Evolutionary conservation across 805 yeast species (phyloP).

Genomic region (Nakazawaea populi): DNA sequence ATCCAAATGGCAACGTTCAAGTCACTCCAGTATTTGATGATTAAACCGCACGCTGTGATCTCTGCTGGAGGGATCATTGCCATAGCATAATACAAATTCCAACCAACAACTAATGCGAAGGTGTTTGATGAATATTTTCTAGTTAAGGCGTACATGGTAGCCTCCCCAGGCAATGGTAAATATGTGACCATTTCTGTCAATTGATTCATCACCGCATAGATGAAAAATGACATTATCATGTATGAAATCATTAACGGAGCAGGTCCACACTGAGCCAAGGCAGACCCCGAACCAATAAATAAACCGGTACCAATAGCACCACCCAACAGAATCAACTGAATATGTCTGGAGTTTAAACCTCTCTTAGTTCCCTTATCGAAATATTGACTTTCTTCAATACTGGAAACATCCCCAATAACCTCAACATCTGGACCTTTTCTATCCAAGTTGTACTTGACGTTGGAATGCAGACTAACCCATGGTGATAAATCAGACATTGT

Average conservation of each 20-base stretch:
- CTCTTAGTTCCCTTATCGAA: constrained; percentile 29
- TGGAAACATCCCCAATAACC: constrained; percentile 1
- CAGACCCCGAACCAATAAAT: constrained; percentile 61
- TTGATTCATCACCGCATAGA: constrained; percentile 53
- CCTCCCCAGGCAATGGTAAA: constrained; percentile 32
- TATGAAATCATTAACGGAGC: constrained; percentile 55
- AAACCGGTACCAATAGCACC: constrained; percentile 76
- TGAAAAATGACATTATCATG: constrained; percentile 52
- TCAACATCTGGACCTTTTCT: not conserved
- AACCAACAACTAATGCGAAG: constrained; percentile 42
- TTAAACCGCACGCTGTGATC: constrained; percentile 54
- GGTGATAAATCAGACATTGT: constrained; percentile 9
- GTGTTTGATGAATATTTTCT: constrained; percentile 37
- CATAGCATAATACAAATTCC: constrained; percentile 38
- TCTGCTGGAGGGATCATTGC: constrained; percentile 58
- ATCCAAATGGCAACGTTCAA: constrained; percentile 48
- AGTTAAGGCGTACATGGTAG: constrained; percentile 34
- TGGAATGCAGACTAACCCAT: constrained; percentile 8
- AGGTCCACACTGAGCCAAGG: constrained; percentile 59
- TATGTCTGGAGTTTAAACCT: constrained; percentile 57
- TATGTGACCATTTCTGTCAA: constrained; percentile 62
- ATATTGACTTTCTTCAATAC: constrained; percentile 2
- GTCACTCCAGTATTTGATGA: constrained; percentile 48
- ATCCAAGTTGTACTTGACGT: not conserved
- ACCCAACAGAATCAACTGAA: constrained; percentile 70